Evolutionary conservation across 1,139 yeast species (phyloP), one percentile per base, ranked within the genome.

Genomic region (Zygoascus meyerae): DNA sequence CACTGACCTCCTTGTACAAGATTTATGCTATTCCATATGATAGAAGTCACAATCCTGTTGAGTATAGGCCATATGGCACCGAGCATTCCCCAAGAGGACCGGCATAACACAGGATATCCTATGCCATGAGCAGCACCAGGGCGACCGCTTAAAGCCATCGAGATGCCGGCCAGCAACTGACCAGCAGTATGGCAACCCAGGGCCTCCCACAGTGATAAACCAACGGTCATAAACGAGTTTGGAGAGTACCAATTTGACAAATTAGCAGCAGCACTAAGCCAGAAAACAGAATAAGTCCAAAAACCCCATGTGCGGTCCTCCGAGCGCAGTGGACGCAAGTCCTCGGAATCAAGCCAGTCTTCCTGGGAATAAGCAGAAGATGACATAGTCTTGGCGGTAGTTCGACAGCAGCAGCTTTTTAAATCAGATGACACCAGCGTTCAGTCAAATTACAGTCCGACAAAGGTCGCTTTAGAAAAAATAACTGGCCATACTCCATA

Each of bases 1-100:
- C 90, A 83, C 48, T 86, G 79, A 45, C 86, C 89, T 50, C 90
- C 94, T 54, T 85, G 77, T 64, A 85, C 80, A 32, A 84, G 71
- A 62, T 84, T 94, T 26, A 84, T 89, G 29, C 89, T 78, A 58
- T 81, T 83, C 95, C 95, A 85, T 46, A 85, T 78, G 52, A 82
- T 75, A 32, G 87, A 82, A 86, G 85, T 82, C 33, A 83, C 84
- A 38, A 83, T 87, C 67, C 95, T 74, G 62, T 85, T 84, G 37
- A 85, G 58, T 47, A 86, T 76, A 4, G 94, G 92, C 92, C 94
- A 84, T 45, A 83, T 66, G 0, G 89, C 78, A 34, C 90, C 89
- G 69, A 78, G 82, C 26, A 83, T 74, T 49, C 95, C 95, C 68
- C 84, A 86, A 2, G 87, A 67, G 1, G 87, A 75, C 56, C 95